These are phyloP conservation scores for Berkeleyomyces basicola DNA, from an alignment of 2,329 filamentous ascomycete genomes.

Conservation along the genomic window DNA sequence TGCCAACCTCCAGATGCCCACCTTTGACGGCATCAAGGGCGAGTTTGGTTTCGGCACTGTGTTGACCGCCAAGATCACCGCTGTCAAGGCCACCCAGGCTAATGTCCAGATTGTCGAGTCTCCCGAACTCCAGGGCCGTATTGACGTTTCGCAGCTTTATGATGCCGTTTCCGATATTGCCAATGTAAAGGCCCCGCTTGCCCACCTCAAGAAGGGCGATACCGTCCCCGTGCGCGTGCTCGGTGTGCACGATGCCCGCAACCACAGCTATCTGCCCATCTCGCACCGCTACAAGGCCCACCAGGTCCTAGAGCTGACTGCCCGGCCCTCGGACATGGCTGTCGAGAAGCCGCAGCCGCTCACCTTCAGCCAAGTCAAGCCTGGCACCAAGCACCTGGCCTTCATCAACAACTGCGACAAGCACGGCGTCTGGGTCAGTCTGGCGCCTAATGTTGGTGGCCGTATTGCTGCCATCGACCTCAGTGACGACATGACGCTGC, in stretches of 20 bases:
- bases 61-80: conserved; percentile 62
- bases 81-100: conserved; percentile 77
- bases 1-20: conserved; percentile 18
- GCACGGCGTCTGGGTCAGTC: conserved; percentile 73
- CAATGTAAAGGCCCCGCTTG: conserved; percentile 66
- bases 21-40: conserved; percentile 29
- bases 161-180: conserved; percentile 75
- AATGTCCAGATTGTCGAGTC: conserved; percentile 72
- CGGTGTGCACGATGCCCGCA: conserved; percentile 77
- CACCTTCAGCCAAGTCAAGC: conserved; percentile 53
- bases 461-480: conserved; percentile 69
- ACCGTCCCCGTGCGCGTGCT: conserved; percentile 60
- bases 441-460: conserved; percentile 77
- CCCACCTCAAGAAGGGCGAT: conserved; percentile 40
- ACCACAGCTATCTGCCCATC: conserved; percentile 81
- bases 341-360: conserved; percentile 32
- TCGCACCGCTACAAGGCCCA: conserved; percentile 69
- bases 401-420: conserved; percentile 82
- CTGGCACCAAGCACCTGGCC: conserved; percentile 56
- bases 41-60: conserved; percentile 59
- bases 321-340: conserved; percentile 53
- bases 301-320: conserved; percentile 72
- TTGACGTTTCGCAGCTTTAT: conserved; percentile 83
- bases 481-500: conserved; percentile 66
- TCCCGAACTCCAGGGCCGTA: conserved; percentile 66